A percentile compares a stretch with the other conserved stretches of the same genome.
These are phyloP conservation scores for Ilyonectria sp. DNA, from an alignment of 2,329 filamentous ascomycete genomes.

Conservation along the genomic window DNA sequence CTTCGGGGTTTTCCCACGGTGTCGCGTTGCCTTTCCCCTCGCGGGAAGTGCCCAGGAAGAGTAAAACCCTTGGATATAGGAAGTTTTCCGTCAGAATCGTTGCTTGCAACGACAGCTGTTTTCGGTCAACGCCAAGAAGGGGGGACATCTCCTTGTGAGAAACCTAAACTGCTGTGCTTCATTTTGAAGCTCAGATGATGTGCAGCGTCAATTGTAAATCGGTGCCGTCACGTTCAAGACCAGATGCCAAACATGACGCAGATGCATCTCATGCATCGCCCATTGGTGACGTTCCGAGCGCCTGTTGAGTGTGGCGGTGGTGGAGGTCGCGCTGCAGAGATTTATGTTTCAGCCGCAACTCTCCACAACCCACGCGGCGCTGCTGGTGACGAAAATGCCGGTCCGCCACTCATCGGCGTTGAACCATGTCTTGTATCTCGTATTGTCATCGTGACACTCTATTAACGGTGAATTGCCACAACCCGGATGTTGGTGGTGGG, in stretches of 20 bases:
- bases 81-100: slow-evolving; percentile 68
- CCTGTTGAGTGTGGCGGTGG: too few relatives aligned
- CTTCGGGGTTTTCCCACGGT: slow-evolving; percentile 62
- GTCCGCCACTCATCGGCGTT: too few relatives aligned
- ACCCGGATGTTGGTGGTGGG: too few relatives aligned
- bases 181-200: neutral
- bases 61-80: slow-evolving; percentile 73
- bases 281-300: too few relatives aligned
- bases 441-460: neutral
- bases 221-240: too few relatives aligned
- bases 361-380: too few relatives aligned
- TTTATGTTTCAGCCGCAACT: too few relatives aligned
- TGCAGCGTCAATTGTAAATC: neutral
- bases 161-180: slow-evolving; percentile 16
- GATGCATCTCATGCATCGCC: too few relatives aligned
- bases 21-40: slow-evolving; percentile 72
- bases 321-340: too few relatives aligned
- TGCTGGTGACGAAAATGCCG: too few relatives aligned
- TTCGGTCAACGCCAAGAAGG: slow-evolving; percentile 74
- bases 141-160: slow-evolving; percentile 64
- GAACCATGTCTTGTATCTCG: too few relatives aligned
- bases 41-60: slow-evolving; percentile 71
- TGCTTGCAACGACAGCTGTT: slow-evolving; percentile 56
- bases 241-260: too few relatives aligned
- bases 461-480: neutral